Base-by-base conservation (phyloP, 2,329 filamentous ascomycete species). In the Phialophora chinensis region DNA sequence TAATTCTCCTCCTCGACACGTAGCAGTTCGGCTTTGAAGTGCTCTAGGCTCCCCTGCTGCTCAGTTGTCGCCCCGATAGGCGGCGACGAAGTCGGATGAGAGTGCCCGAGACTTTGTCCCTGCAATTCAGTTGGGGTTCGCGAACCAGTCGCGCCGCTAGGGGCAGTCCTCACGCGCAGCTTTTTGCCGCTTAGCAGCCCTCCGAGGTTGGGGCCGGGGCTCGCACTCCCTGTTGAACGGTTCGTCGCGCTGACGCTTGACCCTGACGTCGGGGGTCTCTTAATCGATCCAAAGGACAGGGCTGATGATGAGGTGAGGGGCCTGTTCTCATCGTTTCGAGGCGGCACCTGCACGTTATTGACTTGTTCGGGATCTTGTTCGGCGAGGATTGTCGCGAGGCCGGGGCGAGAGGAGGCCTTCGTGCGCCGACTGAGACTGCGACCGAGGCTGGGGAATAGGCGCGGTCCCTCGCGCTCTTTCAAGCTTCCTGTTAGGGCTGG, bases 1-100 rank as follows among this genome's bases (percentile, higher is more conserved):
- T 73, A 72, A 58, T 73, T 73, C 58, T 73, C 69, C 60, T 72
- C 69, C 60, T 72, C 72, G 25, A 69, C 63, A 33, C 65, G 68
- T 65, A 72, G 61, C 25, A 73, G 82, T 60, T 65, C 63, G 11
- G 60, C 67, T 33, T 59, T 67, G 52, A 62, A 68, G 47, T 71
- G 67, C 58, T 73, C 71, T 11, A 69, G 31, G 5, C 35, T 67
- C n/a, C 50, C 33, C 49, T 52, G 20, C 25, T 10, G 49, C 25
- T 52, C 49, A 12, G 6, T 17, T 1, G 8, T 23, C 10, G 27
- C 49, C 35, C 23, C 52, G 20, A n/a, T 25, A 1, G 58, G 47
- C 52, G 44, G 20, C 52, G 29, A 55, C 10, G 53, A 44, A 49
- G n/a, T 14, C 42, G 60, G 20, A 20, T 25, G 56, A 38, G 35